Percentiles rank a stretch among this genome's conserved stretches.
These are phyloP conservation scores for Furcasterigmium furcatum DNA, from an alignment of 2,329 filamentous ascomycete species.

Conservation along the genomic window DNA sequence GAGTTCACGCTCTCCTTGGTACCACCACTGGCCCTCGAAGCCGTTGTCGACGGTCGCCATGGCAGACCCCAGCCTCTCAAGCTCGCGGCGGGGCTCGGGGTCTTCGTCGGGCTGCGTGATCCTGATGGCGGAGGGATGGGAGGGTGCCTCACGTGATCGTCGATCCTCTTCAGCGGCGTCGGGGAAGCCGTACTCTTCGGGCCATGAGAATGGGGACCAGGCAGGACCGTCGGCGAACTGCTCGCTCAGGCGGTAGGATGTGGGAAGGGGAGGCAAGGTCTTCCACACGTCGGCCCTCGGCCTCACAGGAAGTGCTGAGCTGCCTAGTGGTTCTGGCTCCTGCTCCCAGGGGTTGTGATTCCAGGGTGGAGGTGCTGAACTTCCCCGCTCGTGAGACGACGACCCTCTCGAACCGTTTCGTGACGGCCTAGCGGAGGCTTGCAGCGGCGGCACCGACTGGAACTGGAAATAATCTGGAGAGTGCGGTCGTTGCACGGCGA, in stretches of 20 bases:
- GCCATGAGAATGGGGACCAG: background rate
- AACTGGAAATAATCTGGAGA: background rate
- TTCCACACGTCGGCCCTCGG: conserved; percentile 31
- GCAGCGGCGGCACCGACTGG: background rate
- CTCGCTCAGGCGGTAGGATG: conserved; percentile 6
- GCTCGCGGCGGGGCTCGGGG: conserved; percentile 22
- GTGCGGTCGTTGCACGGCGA: background rate
- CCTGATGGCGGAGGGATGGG: too few species aligned
- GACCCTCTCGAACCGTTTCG: background rate
- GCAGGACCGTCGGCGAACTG: background rate
- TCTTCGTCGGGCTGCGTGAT: conserved; percentile 4
- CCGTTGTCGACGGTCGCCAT: conserved; percentile 57
- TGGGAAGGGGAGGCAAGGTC: conserved; percentile 34
- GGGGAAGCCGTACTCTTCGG: conserved; percentile 7
- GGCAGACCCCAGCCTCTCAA: conserved; percentile 47
- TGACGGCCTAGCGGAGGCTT: background rate
- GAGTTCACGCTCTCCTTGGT: conserved; percentile 34
- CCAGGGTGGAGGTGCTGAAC: conserved; percentile 45
- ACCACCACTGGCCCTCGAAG: conserved; percentile 57
- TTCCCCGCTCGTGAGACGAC: conserved; percentile 38
- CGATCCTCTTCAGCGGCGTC: conserved; percentile 17
- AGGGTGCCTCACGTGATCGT: too few species aligned
- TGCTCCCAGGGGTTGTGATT: conserved; percentile 46
- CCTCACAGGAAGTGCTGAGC: conserved; percentile 19
- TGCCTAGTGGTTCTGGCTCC: conserved; percentile 22